Conservation (phyloP, 495 filamentous ascomycete genomes). For the Podospora pseudoanserina region DNA sequence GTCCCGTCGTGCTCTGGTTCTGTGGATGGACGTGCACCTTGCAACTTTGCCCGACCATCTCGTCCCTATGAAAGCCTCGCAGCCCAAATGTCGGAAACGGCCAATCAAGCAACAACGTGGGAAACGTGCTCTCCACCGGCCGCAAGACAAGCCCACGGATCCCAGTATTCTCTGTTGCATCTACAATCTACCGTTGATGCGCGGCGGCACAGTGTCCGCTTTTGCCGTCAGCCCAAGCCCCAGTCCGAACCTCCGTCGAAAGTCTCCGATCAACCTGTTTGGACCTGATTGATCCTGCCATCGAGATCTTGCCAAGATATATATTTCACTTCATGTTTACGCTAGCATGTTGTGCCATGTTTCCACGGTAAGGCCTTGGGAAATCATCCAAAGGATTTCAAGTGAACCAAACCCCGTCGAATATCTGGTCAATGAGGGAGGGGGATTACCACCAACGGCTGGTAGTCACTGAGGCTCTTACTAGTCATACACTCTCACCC, state of each 20-base stretch:
- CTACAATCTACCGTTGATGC: not conserved
- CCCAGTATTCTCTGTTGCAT: not conserved
- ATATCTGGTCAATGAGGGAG: not conserved
- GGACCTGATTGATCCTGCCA: not conserved
- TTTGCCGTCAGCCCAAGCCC: not conserved
- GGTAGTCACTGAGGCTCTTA: not conserved
- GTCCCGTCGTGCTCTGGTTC: not conserved
- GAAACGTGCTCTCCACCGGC: conserved; percentile 33
- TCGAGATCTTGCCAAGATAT: not conserved
- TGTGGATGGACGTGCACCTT: not conserved
- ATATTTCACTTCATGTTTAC: not conserved
- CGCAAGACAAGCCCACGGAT: conserved; percentile 3
- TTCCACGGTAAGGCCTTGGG: not conserved
- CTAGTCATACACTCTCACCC: not conserved
- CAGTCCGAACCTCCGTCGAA: not conserved
- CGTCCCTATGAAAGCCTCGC: conserved; percentile 16
- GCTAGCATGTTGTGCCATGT: not conserved
- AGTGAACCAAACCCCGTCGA: not conserved
- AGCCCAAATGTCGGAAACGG: conserved; percentile 19
- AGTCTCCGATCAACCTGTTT: not conserved
- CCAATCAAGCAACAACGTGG: conserved; percentile 39
- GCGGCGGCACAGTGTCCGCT: conserved; percentile 3
- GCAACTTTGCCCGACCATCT: conserved; percentile 8
- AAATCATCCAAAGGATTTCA: not conserved
- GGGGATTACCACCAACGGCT: not conserved